Conservation (phyloP, 169 alveolate genomes). For the Besnoitia besnoiti region DNA sequence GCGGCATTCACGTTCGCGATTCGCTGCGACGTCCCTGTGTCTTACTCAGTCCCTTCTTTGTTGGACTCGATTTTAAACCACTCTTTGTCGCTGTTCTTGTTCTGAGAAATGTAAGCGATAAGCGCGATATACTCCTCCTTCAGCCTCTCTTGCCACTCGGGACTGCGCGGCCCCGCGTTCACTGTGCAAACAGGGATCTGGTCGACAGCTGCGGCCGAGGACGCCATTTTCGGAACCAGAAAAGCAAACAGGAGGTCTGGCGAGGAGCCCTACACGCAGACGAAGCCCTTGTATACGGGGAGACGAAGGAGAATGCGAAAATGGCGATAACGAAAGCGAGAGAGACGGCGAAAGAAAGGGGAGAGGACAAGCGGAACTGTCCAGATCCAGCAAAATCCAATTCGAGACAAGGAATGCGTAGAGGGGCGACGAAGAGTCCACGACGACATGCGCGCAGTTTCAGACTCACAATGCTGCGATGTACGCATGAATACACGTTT, state of each 20-base stretch:
- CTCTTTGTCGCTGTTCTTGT: constrained; percentile 92
- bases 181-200: constrained; percentile 86
- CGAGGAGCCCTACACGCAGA: neutral
- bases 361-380: neutral
- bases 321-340: neutral
- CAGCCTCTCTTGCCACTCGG: constrained; percentile 84
- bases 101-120: constrained; percentile 87
- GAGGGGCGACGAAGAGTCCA: too few species aligned
- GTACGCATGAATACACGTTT: too few species aligned
- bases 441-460: too few species aligned
- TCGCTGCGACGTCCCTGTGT: too few species aligned
- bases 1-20: too few species aligned
- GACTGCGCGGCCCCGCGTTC: constrained; percentile 93
- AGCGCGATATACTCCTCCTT: constrained; percentile 94
- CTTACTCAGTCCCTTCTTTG: constrained; percentile 90
- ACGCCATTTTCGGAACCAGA: neutral
- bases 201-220: neutral
- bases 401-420: too few species aligned
- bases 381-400: neutral
- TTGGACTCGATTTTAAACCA: constrained; percentile 95
- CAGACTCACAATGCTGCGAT: too few species aligned
- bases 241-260: neutral
- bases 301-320: neutral
- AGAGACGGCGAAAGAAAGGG: neutral
- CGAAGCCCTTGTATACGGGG: neutral